These are phyloP conservation scores for Cnidoscolus chayamansa DNA, from an alignment of 441 rosid species.

Conservation along the genomic window DNA sequence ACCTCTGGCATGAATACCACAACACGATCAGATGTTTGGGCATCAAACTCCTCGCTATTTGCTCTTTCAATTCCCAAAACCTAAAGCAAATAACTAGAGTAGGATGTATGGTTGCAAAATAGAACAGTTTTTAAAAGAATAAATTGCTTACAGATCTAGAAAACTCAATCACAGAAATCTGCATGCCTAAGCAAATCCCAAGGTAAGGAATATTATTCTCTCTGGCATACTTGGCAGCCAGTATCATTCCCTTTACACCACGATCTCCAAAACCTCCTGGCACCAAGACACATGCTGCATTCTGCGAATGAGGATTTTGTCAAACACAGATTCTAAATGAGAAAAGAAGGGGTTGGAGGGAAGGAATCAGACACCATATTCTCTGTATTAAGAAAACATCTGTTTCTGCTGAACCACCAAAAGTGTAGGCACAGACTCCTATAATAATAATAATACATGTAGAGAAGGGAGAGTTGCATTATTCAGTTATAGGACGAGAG, in stretches of 20 bases:
- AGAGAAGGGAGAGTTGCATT: neutral
- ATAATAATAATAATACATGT: neutral
- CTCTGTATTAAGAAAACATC: neutral
- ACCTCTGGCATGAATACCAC: constrained; percentile 98
- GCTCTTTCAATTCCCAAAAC: constrained; percentile 72
- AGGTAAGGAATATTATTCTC: constrained; percentile 84
- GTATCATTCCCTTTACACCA: constrained; percentile 88
- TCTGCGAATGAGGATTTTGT: constrained; percentile 37
- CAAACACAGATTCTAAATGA: neutral
- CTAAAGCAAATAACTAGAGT: constrained; percentile 35
- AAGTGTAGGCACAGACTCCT: neutral
- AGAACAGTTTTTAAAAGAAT: constrained; percentile 12
- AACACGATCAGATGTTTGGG: constrained; percentile 62
- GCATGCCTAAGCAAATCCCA: constrained; percentile 98
- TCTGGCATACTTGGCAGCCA: constrained; percentile 86
- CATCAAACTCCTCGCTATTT: constrained; percentile 82
- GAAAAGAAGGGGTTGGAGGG: neutral
- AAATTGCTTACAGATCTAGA: constrained; percentile 59
- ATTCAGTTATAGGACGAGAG: neutral
- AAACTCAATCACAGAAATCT: constrained; percentile 83
- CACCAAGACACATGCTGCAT: constrained; percentile 83
- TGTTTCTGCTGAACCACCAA: neutral
- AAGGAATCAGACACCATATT: neutral
- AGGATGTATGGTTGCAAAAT: constrained; percentile 14
- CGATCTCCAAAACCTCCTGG: constrained; percentile 99